Evolutionary conservation across 1,284 basidiomycete genomes (phyloP), one percentile per base, ranked within the genome.

Genomic region (Rhodotorula sp.): DNA sequence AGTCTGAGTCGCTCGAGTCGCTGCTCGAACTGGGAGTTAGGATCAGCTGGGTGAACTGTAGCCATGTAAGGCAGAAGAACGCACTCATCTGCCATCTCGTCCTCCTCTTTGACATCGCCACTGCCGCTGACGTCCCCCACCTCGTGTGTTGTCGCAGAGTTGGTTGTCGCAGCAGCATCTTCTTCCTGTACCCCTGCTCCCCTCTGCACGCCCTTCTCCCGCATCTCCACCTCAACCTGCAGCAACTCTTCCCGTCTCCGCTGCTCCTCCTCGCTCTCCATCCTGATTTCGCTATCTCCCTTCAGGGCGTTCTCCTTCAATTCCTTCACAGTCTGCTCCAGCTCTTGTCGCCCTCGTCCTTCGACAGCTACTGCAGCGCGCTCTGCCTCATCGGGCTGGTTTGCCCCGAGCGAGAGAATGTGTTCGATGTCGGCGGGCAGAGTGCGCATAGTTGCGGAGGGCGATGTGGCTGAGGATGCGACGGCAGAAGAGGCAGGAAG

Each of bases 351-450:
- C 15, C 26, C 46, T 8, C 24, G 20, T 2, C 40, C 30, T 8
- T 24, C 31, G 7, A 52, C 31, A 2, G 22, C 28, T 5, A 28
- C 34, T 4, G 40, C 26, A 4, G 50, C 60, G 51, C 18, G 60
- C 37, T 52, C 37, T 10, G 67, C 62, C 20, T 63, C 52, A 34
- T 65, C 58, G 15, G 64, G 58, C 24, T 64, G 46, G 60, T 69
- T 61, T 7, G 66, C 68, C 24, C 61, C 63, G 64, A 70, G 69
- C 4, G 68, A 65, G 58, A 73, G 61, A 37, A 75, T 75, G 64
- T 75, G 73, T 31, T 68, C 69, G 34, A 75, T 75, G 54, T 75
- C 73, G 44, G 70, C 64, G 15, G 72, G 70, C 18, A 74, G 61
- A 20, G 66, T 59, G 52, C 53, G 37, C 22, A 70, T 55, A n/a